Evolutionary conservation across 2,329 filamentous ascomycete genomes (phyloP).

Genomic region (Ophiostoma sp.): DNA sequence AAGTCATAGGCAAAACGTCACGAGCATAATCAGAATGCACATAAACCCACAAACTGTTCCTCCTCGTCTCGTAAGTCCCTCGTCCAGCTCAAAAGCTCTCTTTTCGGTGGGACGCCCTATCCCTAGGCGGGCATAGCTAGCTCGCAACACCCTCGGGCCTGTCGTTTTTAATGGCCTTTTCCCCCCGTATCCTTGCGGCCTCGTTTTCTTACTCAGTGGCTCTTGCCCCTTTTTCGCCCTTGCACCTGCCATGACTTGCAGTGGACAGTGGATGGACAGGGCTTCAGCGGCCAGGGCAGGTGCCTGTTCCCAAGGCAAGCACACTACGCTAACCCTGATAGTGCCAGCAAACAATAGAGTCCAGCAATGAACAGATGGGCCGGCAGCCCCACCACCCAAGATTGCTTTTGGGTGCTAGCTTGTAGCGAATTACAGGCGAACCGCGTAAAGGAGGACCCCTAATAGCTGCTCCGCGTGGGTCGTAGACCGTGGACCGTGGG

Average conservation of each 20-base stretch:
- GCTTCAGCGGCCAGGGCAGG: too few species aligned
- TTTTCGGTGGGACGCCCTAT: neutral
- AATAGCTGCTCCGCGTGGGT: neutral
- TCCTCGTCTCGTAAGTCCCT: neutral
- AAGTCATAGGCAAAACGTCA: neutral
- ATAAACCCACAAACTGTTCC: neutral
- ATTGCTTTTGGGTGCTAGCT: neutral
- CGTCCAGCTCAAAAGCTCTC: neutral
- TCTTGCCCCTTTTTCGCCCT: neutral
- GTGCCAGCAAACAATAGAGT: slow-evolving; percentile 4
- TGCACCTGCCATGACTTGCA: too few species aligned
- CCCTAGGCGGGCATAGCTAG: neutral
- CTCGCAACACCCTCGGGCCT: neutral
- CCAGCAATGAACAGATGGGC: slow-evolving; percentile 4
- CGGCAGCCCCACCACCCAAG: neutral
- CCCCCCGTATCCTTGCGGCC: neutral
- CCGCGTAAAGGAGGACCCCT: neutral
- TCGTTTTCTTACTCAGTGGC: neutral
- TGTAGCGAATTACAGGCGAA: neutral
- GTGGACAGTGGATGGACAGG: too few species aligned
- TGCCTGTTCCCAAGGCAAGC: too few species aligned
- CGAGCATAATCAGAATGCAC: neutral
- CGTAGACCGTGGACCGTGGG: neutral
- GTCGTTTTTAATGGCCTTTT: neutral
- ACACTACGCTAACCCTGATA: neutral